Evolutionary conservation across 495 filamentous ascomycete genomes (phyloP), one percentile per base, ranked within the genome.

Genomic region (Penicillium pancosmium): DNA sequence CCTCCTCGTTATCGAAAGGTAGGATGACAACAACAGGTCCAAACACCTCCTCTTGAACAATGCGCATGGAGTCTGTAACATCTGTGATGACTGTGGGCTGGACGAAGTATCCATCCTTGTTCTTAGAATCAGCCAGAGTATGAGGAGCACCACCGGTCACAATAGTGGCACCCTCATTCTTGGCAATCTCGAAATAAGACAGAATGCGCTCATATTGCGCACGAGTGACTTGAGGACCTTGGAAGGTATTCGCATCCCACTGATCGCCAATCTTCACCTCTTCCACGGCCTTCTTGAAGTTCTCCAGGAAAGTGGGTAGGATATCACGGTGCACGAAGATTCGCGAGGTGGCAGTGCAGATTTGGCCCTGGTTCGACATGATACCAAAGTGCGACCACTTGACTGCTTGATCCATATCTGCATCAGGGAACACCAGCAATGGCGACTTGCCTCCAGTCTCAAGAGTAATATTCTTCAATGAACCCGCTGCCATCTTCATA

Each of bases 361-460:
- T 87, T 73, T 96, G 92, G 41, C 91, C 91, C 83, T 89, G 87
- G 73, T 95, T 91, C 25, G 68, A 77, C 80, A 84, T 82, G 62
- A 81, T 81, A 52, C 92, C 92, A 8, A 82, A 72, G 65, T 95
- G 91, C 2, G 86, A 80, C 92, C 92, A 96, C 57, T 89, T 91
- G 7, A 88, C 87, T 3, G 92, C 91, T 62, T 93, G 89, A 10
- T 93, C 91, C 36, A 96, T 72, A 64, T 96, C 88, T 10, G 90
- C 89, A 67, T 96, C 92, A 41, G 89, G 87, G 66, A 96, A 96
- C 40, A 96, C 82, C 50, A 96, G 68, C 33, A 94, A 75, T 5
- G 92, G 91, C 11, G 85, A 89, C 77, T 96, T 96, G 62, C 92
- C 92, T 35, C 92, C 92, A 3, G 92, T 96, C 73, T 96, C 92